These are phyloP conservation scores for Melaleuca alternifolia DNA, from an alignment of 345 rosid genomes.

Conservation along the genomic window DNA sequence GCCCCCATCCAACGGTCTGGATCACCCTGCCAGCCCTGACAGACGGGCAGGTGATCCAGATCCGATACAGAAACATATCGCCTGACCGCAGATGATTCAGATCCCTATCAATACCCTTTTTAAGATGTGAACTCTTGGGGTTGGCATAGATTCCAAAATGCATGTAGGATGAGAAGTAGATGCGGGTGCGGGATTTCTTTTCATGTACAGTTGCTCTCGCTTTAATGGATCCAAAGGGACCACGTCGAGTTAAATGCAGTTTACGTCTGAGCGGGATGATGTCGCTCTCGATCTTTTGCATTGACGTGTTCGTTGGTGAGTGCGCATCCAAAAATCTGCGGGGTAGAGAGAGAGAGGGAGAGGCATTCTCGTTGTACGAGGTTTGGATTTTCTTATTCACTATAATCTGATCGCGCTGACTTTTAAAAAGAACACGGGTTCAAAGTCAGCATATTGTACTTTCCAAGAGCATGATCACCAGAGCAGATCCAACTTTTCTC, in stretches of 20 bases:
- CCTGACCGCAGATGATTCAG: too few relatives aligned
- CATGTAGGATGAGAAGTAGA: not conserved
- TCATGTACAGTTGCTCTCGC: not conserved
- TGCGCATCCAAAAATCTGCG: not conserved
- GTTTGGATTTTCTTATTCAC: not conserved
- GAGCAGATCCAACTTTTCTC: not conserved
- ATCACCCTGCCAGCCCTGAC: too few relatives aligned
- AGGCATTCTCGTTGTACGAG: not conserved
- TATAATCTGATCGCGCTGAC: not conserved
- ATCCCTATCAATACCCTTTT: too few relatives aligned
- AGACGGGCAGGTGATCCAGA: too few relatives aligned
- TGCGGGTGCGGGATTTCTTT: not conserved
- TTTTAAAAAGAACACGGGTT: not conserved
- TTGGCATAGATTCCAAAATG: not conserved
- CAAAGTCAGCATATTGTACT: not conserved
- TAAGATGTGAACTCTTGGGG: not conserved
- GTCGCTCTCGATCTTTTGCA: too few relatives aligned
- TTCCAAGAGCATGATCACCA: not conserved
- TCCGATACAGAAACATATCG: too few relatives aligned
- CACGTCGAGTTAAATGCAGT: not conserved
- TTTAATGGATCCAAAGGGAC: not conserved
- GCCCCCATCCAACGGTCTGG: too few relatives aligned
- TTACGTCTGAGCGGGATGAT: not conserved
- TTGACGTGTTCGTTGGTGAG: not conserved
- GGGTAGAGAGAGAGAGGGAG: not conserved